These are phyloP conservation scores for Entonaema liquescens DNA, from an alignment of 495 filamentous ascomycete genomes.

Conservation along the genomic window DNA sequence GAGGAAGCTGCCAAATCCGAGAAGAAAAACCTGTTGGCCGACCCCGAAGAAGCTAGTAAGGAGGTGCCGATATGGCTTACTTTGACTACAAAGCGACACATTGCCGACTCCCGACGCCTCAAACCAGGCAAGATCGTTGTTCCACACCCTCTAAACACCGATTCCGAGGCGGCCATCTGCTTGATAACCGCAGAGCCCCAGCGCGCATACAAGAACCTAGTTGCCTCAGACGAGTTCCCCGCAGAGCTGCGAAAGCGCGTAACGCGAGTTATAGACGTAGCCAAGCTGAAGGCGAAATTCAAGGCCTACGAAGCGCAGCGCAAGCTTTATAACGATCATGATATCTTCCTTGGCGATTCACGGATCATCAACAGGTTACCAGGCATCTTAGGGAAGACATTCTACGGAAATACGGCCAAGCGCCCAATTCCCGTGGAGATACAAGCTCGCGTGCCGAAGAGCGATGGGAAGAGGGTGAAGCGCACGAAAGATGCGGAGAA, in stretches of 20 bases:
- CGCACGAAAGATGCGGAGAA: conserved; percentile 56
- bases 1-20: conserved; percentile 62
- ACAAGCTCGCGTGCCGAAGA: conserved; percentile 66
- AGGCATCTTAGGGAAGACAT: conserved; percentile 80
- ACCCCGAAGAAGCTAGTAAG: conserved; percentile 66
- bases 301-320: conserved; percentile 85
- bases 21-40: conserved; percentile 78
- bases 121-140: conserved; percentile 72
- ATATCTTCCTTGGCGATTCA: conserved; percentile 89
- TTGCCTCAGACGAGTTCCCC: conserved; percentile 79
- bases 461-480: conserved; percentile 72
- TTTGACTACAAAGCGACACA: conserved; percentile 89
- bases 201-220: conserved; percentile 86
- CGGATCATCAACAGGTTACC: conserved; percentile 81
- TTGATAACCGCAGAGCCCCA: conserved; percentile 72
- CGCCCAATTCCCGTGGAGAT: conserved; percentile 86
- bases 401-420: conserved; percentile 81
- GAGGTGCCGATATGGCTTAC: conserved; percentile 79
- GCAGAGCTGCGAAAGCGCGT: conserved; percentile 74
- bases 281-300: conserved; percentile 86
- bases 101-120: conserved; percentile 75
- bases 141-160: conserved; percentile 74
- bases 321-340: conserved; percentile 81
- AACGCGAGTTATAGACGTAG: conserved; percentile 79
- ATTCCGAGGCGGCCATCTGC: conserved; percentile 41